phyloP scores from a whole-genome alignment of 768 basidiomycete genomes.

The Boletus vermiculosoides region DNA sequence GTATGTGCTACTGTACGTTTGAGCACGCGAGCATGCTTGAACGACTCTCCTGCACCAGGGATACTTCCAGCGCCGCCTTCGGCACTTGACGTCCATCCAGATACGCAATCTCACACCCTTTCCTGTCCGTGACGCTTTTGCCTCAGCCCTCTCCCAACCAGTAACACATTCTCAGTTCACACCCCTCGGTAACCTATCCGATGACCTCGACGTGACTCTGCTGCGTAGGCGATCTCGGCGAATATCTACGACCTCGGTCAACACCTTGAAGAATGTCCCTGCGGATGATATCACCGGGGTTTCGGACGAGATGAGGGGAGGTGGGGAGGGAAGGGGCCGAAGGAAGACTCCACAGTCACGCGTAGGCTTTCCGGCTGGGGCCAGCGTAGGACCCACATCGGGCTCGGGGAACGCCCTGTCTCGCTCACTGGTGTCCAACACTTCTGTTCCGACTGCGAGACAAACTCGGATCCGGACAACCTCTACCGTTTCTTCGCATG shows the following conservation, averaged over 20 bases:
- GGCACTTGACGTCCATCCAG: constrained; percentile 72
- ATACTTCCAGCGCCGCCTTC: constrained; percentile 57
- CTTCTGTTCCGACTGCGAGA: constrained; percentile 35
- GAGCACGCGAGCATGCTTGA: neutral
- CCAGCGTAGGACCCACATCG: constrained; percentile 11
- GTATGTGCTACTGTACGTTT: constrained; percentile 9
- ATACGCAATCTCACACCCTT: constrained; percentile 83
- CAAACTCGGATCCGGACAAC: constrained; percentile 46
- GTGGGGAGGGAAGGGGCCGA: constrained; percentile 38
- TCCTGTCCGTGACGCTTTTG: constrained; percentile 69
- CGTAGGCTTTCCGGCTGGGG: constrained; percentile 37
- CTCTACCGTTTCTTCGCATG: constrained; percentile 50
- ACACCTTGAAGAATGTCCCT: constrained; percentile 45
- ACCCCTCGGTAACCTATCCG: constrained; percentile 54
- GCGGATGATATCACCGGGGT: constrained; percentile 42
- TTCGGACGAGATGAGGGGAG: constrained; percentile 26
- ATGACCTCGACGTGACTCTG: constrained; percentile 67
- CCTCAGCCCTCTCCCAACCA: constrained; percentile 71
- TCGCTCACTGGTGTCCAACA: constrained; percentile 16
- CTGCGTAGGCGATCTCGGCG: constrained; percentile 58
- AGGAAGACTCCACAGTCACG: constrained; percentile 45
- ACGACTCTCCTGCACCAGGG: constrained; percentile 12
- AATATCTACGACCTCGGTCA: constrained; percentile 57
- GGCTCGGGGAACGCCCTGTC: constrained; percentile 12
- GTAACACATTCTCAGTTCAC: constrained; percentile 60